phyloP scores from a whole-genome alignment of 352 stramenopile species.

The Pythium myriotylum region DNA sequence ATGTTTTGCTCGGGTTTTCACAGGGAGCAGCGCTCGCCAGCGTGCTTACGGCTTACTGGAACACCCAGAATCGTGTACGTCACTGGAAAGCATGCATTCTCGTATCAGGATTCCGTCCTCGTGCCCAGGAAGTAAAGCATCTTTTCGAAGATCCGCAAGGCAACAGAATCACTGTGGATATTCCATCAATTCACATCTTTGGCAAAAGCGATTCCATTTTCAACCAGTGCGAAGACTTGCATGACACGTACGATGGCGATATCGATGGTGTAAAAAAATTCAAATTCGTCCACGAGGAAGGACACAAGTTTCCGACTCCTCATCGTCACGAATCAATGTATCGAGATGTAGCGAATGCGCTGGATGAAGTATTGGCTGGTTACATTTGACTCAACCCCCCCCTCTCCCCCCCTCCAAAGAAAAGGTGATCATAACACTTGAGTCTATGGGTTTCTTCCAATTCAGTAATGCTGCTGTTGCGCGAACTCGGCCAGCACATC shows the following conservation, averaged over 20 bases:
- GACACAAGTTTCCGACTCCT: slow-evolving; percentile 75
- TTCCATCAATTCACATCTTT: slow-evolving; percentile 74
- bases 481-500: slow-evolving; percentile 57
- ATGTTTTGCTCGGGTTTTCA: slow-evolving; percentile 77
- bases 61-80: slow-evolving; percentile 32
- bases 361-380: slow-evolving; percentile 35
- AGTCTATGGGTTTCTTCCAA: no score
- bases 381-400: no score
- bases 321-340: slow-evolving; percentile 51
- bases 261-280: slow-evolving; percentile 31
- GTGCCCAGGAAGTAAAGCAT: slow-evolving; percentile 46
- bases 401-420: no score
- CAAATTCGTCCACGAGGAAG: slow-evolving; percentile 73
- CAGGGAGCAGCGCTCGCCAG: slow-evolving; percentile 62
- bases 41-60: slow-evolving; percentile 70
- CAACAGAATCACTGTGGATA: slow-evolving; percentile 35
- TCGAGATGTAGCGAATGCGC: slow-evolving; percentile 42
- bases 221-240: slow-evolving; percentile 52
- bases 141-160: slow-evolving; percentile 49
- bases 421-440: no score
- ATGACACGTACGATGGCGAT: slow-evolving; percentile 41
- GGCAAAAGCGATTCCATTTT: slow-evolving; percentile 49
- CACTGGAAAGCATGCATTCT: slow-evolving; percentile 69
- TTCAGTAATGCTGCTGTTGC: slow-evolving; percentile 54
- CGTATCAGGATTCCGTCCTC: slow-evolving; percentile 65